Evolutionary conservation across 441 rosid species (phyloP), one percentile per base, ranked within the genome.

Genomic region (Euphorbia schlechtendalii): DNA sequence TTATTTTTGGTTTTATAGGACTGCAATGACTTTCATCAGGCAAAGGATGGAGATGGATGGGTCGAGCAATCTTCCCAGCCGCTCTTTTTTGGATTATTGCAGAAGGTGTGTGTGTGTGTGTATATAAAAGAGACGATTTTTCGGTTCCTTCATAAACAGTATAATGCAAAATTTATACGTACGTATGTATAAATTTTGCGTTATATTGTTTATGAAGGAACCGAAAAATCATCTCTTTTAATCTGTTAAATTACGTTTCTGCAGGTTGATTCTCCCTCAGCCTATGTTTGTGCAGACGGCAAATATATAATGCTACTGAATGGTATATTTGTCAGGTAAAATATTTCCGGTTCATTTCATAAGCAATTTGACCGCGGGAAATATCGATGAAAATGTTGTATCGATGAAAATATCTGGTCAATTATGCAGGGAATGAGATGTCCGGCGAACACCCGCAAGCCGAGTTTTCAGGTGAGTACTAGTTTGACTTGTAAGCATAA

Each of bases 31-130:
- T 89, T 83, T 67, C 98, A 94, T 76, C 97, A 64, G 74, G 94
- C 94, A 69, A 94, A 89, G 78, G 99, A 94, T 80, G 99, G 98
- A 73, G 98, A 94, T 81, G 99, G 98, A 76, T 94, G 99, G 98
- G 86, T 91, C 62, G 98, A 94, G 75, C 99, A 91, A 75, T 83
- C 85, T 80, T 83, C 86, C 9, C 86, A 91, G 52, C 92, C 88
- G 3, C 76, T 89, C 69, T 61, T 87, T 61, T 94, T 89, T 12
- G 96, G 99, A 30, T 71, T 87, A 65, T 69, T 94, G 73, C 98
- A 91, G 76, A 91, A 87, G 99, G 98, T 28, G 24, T 45, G 12
- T 51, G 41, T 51, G 15, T 38, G n/a, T n/a, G n/a, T n/a, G n/a
- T n/a, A n/a, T n/a, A n/a, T n/a, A n/a, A n/a, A n/a, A n/a, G n/a